Evolutionary conservation across 1,139 yeast species (phyloP).

Genomic region (Geotrichum citri-aurantii): DNA sequence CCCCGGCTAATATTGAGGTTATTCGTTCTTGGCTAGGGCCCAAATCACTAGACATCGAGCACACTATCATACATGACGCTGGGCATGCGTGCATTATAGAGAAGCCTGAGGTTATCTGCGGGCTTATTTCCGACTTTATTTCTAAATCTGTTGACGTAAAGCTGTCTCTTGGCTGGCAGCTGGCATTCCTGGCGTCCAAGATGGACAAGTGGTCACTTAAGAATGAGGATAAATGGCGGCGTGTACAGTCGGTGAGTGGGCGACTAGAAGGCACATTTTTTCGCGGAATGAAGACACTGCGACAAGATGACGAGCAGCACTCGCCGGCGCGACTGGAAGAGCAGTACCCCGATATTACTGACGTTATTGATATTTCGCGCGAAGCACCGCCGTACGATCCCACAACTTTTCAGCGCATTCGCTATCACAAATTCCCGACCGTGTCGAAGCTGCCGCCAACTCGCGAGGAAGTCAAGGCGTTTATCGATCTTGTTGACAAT

Average conservation of each 20-base stretch:
- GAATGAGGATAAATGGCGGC: conserved; percentile 67
- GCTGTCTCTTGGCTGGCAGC: conserved; percentile 60
- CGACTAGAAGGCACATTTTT: conserved; percentile 47
- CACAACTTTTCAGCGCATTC: conserved; percentile 45
- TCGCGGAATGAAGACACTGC: conserved; percentile 68
- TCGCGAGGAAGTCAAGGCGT: conserved; percentile 51
- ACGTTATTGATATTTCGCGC: conserved; percentile 67
- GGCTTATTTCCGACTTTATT: conserved; percentile 55
- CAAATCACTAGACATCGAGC: conserved; percentile 25
- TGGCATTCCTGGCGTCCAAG: conserved; percentile 44
- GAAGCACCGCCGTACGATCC: conserved; percentile 76
- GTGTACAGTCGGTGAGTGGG: conserved; percentile 45
- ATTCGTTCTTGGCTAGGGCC: conserved; percentile 27
- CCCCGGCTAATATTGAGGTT: conserved; percentile 36
- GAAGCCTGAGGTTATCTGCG: conserved; percentile 61
- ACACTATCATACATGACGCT: conserved; percentile 43
- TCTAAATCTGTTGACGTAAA: conserved; percentile 41
- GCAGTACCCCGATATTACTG: conserved; percentile 46
- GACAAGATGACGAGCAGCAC: conserved; percentile 59
- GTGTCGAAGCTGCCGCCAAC: conserved; percentile 77
- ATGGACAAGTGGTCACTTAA: conserved; percentile 76
- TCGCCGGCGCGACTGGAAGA: conserved; percentile 53
- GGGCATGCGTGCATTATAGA: conserved; percentile 65
- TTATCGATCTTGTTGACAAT: conserved; percentile 49
- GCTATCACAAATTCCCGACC: conserved; percentile 67